Evolutionary conservation across 768 basidiomycete genomes (phyloP).

Genomic region (Multifurca ochricompacta): DNA sequence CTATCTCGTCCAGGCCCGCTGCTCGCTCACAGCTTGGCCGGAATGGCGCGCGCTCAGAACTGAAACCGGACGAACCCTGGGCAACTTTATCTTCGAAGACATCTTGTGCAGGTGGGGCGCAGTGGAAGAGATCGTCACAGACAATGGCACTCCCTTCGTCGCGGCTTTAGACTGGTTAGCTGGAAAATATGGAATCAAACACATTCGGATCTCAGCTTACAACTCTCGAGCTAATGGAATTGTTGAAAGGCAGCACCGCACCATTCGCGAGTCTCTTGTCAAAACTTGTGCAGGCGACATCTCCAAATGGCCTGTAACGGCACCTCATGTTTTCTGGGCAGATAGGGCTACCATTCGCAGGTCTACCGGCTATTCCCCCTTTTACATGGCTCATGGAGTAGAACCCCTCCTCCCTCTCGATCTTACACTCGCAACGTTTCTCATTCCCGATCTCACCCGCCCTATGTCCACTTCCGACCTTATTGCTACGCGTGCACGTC

Average conservation of each 20-base stretch:
- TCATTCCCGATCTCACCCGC: neutral
- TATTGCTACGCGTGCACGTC: constrained; percentile 3
- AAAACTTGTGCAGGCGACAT: constrained; percentile 30
- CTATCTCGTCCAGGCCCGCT: no score
- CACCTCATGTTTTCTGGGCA: constrained; percentile 30
- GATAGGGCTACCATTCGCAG: constrained; percentile 28
- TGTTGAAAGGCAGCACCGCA: constrained; percentile 27
- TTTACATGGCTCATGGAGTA: constrained; percentile 18
- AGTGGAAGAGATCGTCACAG: no score
- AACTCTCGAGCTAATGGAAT: constrained; percentile 36
- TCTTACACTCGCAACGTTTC: constrained; percentile 14
- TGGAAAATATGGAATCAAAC: constrained; percentile 32
- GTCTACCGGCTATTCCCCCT: constrained; percentile 30
- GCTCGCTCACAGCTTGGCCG: no score
- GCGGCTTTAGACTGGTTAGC: no score
- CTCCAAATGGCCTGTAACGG: constrained; percentile 28
- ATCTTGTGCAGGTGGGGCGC: constrained; percentile 33
- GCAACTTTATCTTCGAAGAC: constrained; percentile 31
- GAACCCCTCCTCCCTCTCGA: constrained; percentile 23
- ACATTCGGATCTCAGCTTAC: constrained; percentile 36
- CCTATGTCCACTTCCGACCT: constrained; percentile 17
- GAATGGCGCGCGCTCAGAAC: no score
- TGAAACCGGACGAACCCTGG: constrained; percentile 23
- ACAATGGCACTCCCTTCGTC: no score
- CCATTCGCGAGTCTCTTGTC: no score